Base-by-base conservation (phyloP, 129 eudicot species). In the Arctium minus region DNA sequence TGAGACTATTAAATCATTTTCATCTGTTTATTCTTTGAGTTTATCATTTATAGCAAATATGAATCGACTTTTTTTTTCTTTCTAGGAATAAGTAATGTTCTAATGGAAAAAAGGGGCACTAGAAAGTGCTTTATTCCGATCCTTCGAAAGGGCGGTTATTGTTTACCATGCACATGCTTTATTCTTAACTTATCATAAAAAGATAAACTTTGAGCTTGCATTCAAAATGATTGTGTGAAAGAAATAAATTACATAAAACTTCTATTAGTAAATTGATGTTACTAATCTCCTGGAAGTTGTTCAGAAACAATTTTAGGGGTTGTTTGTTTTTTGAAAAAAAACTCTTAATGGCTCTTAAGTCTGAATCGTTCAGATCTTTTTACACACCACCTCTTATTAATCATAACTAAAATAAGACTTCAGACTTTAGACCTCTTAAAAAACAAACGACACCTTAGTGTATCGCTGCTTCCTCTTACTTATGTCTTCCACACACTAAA, bases 21-120 rank as follows among this genome's bases (percentile, higher is more conserved):
- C 48, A 36, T 37, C 11, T 29, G 72, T 56, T 77, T 77, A 77
- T 77, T 77, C 72, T 36, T 56, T 50, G 36, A 77, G 81, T 56
- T 67, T 8, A 67, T 77, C 73, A 35, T 35, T 60, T 56, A 31
- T 62, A 64, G 35, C 42, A 60, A 60, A n/a, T 29, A 22, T 17
- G 80, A 60, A 77, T 56, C 48, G 9, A 77, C 72, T 32, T 9
- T 60, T 48, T 33, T 5, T 35, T 77, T 56, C 27, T 22, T 22
- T 22, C 27, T 22, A 22, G 27, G 27, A 22, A 35, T 33, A 33
- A 60, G n/a, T 60, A 60, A 17, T 60, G 53, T 18, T 35, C 2
- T 60, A 10, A 56, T 60, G 33, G 81, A 31, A 77, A 77, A 72
- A 77, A n/a, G 29, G 68, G 68, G 29, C 29, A 17, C 27, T 17